A percentile compares a stretch with the other conserved stretches of the same genome.
phyloP scores from a whole-genome alignment of 23 red algal genomes.

The Gracilariopsis chorda region DNA sequence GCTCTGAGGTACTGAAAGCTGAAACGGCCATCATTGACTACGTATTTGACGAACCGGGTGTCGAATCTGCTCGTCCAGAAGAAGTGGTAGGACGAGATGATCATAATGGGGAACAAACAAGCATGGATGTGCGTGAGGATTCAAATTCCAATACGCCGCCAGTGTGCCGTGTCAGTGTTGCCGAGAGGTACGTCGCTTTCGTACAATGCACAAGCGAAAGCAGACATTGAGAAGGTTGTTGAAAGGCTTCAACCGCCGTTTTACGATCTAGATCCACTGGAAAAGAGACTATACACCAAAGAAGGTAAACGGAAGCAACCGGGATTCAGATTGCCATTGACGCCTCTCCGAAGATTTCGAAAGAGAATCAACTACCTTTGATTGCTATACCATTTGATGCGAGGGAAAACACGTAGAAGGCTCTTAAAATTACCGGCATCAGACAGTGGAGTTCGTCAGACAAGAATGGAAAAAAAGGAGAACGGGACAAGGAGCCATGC shows the following conservation, averaged over 20 bases:
- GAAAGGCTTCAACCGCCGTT: conserved; percentile 50
- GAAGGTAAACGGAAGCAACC: conserved; percentile 36
- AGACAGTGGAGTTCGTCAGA: neutral
- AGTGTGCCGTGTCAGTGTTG: conserved; percentile 37
- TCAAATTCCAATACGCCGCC: conserved; percentile 1
- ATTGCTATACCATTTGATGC: conserved; percentile 48
- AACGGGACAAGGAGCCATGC: neutral
- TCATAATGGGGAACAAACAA: neutral
- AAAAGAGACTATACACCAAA: conserved; percentile 6
- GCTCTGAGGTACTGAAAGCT: conserved; percentile 21
- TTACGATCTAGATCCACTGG: conserved; percentile 30
- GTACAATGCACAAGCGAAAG: conserved; percentile 37
- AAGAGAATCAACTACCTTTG: neutral
- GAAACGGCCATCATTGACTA: conserved; percentile 43
- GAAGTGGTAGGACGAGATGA: neutral
- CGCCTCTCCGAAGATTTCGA: neutral
- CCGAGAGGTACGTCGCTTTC: conserved; percentile 16
- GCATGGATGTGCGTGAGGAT: neutral
- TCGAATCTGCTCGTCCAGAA: neutral
- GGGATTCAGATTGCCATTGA: conserved; percentile 55
- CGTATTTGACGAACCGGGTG: conserved; percentile 64
- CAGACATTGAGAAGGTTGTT: conserved; percentile 43
- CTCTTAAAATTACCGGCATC: neutral
- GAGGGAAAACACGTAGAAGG: conserved; percentile 13
- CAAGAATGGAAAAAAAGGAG: neutral